These are phyloP conservation scores for Kodamaea sp. DNA, from an alignment of 1,139 yeast genomes.

Conservation along the genomic window DNA sequence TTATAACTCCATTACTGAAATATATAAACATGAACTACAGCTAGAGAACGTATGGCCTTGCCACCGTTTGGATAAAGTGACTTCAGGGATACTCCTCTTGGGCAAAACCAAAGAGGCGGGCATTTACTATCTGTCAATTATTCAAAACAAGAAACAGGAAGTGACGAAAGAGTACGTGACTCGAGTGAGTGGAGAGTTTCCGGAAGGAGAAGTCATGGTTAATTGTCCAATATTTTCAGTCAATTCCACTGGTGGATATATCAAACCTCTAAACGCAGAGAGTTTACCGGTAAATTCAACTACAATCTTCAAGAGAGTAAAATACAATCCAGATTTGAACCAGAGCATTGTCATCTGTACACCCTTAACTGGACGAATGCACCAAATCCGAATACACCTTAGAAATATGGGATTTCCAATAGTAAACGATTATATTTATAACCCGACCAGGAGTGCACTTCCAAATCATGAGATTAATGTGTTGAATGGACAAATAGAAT, in stretches of 20 bases:
- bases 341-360: slow-evolving; percentile 63
- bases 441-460: slow-evolving; percentile 18
- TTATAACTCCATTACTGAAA: slow-evolving; percentile 62
- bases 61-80: slow-evolving; percentile 70
- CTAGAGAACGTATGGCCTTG: slow-evolving; percentile 52
- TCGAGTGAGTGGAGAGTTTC: slow-evolving; percentile 58
- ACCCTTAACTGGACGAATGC: slow-evolving; percentile 76
- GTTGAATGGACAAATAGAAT: slow-evolving; percentile 29
- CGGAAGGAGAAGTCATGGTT: slow-evolving; percentile 26
- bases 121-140: slow-evolving; percentile 39
- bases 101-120: slow-evolving; percentile 52
- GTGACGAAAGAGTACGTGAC: slow-evolving; percentile 59
- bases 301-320: slow-evolving; percentile 32
- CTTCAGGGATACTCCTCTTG: slow-evolving; percentile 70
- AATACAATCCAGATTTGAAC: slow-evolving; percentile 27
- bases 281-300: slow-evolving; percentile 32
- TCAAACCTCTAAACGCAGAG: slow-evolving; percentile 32
- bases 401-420: slow-evolving; percentile 69
- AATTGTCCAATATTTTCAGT: slow-evolving; percentile 40
- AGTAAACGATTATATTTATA: slow-evolving; percentile 64
- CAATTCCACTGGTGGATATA: slow-evolving; percentile 37
- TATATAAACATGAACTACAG: slow-evolving; percentile 44
- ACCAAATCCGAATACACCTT: slow-evolving; percentile 75
- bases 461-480: slow-evolving; percentile 18
- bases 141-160: slow-evolving; percentile 35